Evolutionary conservation across 2,329 filamentous ascomycete genomes (phyloP).

Genomic region (Fusarium palustre): DNA sequence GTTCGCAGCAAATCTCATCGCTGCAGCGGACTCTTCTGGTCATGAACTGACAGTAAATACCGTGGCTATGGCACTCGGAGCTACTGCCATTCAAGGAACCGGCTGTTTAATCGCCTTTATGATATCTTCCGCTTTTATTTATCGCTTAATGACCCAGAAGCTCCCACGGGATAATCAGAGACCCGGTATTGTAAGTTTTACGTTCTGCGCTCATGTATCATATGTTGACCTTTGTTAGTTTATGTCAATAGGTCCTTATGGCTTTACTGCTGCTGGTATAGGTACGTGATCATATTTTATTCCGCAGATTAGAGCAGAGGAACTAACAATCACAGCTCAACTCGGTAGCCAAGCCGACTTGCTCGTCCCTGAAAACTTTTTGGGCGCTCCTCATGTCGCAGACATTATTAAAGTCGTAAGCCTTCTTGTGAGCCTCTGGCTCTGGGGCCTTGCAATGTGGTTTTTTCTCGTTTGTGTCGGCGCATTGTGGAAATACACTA

Average conservation of each 20-base stretch:
- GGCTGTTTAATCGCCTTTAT: constrained; percentile 73
- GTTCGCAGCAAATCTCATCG: constrained; percentile 71
- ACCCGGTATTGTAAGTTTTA: constrained; percentile 72
- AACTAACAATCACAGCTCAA: constrained; percentile 51
- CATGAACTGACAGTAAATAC: constrained; percentile 51
- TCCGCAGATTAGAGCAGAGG: background rate
- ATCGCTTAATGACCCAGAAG: constrained; percentile 89
- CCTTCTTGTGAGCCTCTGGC: constrained; percentile 77
- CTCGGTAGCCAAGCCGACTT: constrained; percentile 58
- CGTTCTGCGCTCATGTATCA: no score
- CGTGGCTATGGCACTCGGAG: constrained; percentile 61
- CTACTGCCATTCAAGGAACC: constrained; percentile 64
- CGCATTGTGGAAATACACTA: constrained; percentile 76
- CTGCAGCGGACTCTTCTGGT: constrained; percentile 50
- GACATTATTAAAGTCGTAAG: constrained; percentile 61
- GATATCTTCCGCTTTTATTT: constrained; percentile 87
- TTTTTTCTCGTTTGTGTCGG: constrained; percentile 86
- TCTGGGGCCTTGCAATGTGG: constrained; percentile 86
- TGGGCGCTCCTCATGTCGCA: constrained; percentile 56
- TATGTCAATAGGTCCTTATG: constrained; percentile 82
- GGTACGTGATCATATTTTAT: constrained; percentile 14
- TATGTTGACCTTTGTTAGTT: constrained; percentile 61
- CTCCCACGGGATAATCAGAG: constrained; percentile 79
- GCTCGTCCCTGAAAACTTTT: constrained; percentile 59
- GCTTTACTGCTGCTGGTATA: constrained; percentile 64